A percentile compares a stretch with the other conserved stretches of the same genome.
phyloP scores from a whole-genome alignment of 176 grass and related monocot species.

The Pharus latifolius region DNA sequence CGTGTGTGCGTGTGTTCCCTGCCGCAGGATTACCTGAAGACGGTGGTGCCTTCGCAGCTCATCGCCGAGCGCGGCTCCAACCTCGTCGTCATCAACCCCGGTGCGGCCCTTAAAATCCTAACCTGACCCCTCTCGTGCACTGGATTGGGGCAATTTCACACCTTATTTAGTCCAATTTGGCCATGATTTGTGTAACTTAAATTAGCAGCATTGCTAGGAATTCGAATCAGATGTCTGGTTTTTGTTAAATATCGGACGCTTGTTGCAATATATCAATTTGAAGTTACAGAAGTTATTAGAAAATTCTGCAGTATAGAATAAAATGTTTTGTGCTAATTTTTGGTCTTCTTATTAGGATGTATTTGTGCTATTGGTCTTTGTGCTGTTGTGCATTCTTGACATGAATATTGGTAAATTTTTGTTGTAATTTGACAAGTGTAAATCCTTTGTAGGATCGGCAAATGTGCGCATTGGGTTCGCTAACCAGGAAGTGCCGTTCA shows the following conservation, averaged over 20 bases:
- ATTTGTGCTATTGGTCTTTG: not conserved
- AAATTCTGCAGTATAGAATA: too few relatives aligned
- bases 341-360: not conserved
- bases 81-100: conserved; percentile 95
- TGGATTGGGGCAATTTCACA: not conserved
- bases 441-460: conserved; percentile 43
- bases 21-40: conserved; percentile 74
- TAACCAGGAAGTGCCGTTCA: conserved; percentile 80
- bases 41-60: conserved; percentile 85
- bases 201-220: too few relatives aligned
- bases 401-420: not conserved
- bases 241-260: too few relatives aligned
- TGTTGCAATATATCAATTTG: too few relatives aligned
- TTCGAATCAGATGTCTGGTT: too few relatives aligned
- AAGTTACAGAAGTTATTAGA: too few relatives aligned
- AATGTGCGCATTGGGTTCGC: conserved; percentile 86
- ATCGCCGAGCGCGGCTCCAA: conserved; percentile 80
- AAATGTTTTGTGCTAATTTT: too few relatives aligned
- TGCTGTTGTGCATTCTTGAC: not conserved
- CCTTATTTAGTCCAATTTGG: not conserved
- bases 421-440: not conserved
- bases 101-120: conserved; percentile 28
- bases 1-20: not conserved
- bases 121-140: not conserved
- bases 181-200: not conserved